Percentiles rank a stretch among this genome's conserved stretches.
phyloP scores from a whole-genome alignment of 257 asterid species.

The Salvia miltiorrhiza region DNA sequence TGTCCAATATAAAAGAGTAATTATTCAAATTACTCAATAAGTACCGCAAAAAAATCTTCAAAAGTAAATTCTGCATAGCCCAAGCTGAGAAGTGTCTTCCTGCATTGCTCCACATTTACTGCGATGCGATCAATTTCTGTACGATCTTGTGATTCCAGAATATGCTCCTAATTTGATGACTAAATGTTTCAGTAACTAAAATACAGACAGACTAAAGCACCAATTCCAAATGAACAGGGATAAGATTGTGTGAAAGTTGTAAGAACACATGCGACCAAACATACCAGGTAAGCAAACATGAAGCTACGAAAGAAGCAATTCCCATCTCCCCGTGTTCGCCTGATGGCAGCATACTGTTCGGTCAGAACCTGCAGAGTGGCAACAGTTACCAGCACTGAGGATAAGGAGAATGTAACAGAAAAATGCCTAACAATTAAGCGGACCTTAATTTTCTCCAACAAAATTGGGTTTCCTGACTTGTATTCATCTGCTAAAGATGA shows the following conservation, averaged over 20 bases:
- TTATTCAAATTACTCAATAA: conserved; percentile 9
- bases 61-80: conserved; percentile 94
- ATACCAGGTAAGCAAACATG: conserved; percentile 95
- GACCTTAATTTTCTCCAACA: conserved; percentile 89
- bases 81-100: conserved; percentile 77
- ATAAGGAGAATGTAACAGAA: conserved; percentile 4
- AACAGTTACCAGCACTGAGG: conserved; percentile 20
- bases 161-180: conserved; percentile 61
- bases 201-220: conserved; percentile 7
- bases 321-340: conserved; percentile 96
- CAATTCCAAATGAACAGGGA: background rate
- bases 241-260: background rate
- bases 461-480: conserved; percentile 74
- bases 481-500: conserved; percentile 78
- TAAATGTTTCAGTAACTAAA: conserved; percentile 24
- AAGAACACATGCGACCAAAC: conserved; percentile 21
- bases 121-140: conserved; percentile 71
- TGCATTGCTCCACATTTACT: conserved; percentile 70
- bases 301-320: conserved; percentile 97
- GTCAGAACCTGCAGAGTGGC: conserved; percentile 55
- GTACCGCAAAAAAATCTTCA: conserved; percentile 91
- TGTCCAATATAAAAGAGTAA: background rate
- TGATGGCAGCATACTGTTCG: conserved; percentile 72
- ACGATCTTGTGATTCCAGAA: conserved; percentile 72
- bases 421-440: conserved; percentile 14